A percentile compares a stretch with the other conserved stretches of the same genome.
phyloP scores from a whole-genome alignment of 768 basidiomycete genomes.

The Pleurotus eryngii region DNA sequence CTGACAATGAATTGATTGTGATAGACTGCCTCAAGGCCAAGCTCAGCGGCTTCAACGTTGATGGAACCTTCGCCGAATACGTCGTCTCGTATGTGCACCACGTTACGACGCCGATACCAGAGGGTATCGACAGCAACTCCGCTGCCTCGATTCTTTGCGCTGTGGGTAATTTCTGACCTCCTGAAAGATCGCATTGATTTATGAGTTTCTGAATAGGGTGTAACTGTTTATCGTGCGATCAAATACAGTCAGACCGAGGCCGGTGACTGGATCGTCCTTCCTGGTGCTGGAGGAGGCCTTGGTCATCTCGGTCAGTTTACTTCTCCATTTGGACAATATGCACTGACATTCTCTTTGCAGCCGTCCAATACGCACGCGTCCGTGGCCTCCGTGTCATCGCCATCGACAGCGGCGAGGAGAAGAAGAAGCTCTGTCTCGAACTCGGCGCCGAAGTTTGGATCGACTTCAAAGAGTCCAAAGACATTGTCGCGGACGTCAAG shows the following conservation, averaged over 20 bases:
- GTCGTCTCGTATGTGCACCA: constrained; percentile 58
- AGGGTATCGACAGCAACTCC: constrained; percentile 55
- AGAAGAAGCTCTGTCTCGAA: constrained; percentile 53
- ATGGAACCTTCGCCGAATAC: constrained; percentile 77
- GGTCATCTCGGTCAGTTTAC: constrained; percentile 64
- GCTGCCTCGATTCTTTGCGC: constrained; percentile 80
- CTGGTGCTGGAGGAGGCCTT: constrained; percentile 79
- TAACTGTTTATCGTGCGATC: constrained; percentile 85
- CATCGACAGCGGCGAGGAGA: constrained; percentile 75
- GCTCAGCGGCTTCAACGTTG: constrained; percentile 67
- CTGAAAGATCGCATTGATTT: background rate
- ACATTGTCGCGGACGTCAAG: constrained; percentile 65
- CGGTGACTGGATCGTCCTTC: constrained; percentile 75
- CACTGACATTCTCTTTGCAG: constrained; percentile 22
- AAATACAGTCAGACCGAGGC: constrained; percentile 63
- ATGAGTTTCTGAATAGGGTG: constrained; percentile 39
- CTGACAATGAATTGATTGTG: background rate
- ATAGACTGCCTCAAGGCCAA: constrained; percentile 58
- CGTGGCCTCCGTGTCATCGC: constrained; percentile 82
- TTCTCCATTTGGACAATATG: background rate
- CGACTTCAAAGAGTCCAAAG: constrained; percentile 68
- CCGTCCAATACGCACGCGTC: constrained; percentile 75
- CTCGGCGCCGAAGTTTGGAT: constrained; percentile 78
- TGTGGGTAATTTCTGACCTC: constrained; percentile 31
- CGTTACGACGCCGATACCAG: constrained; percentile 84